Base-by-base conservation (phyloP, 306 rosid genomes). In the Rubus idaeus region DNA sequence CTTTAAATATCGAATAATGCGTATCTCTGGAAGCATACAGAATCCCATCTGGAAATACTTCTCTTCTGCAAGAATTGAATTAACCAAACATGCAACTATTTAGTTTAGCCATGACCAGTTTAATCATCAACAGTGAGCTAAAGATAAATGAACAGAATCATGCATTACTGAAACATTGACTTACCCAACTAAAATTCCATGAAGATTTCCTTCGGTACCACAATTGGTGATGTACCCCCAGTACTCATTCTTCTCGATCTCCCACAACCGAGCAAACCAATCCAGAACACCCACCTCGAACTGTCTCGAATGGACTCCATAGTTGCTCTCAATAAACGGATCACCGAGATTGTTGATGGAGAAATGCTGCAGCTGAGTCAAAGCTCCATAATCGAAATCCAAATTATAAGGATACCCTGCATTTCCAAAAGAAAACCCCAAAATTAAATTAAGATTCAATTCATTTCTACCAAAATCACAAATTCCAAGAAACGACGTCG, bases 151-250 rank as follows among this genome's bases (percentile, higher is more conserved):
- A 1, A 30, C 35, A 30, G 10, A 21, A 10, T 44, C 46, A 30
- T 6, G 57, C 10, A 63, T n/a, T 56, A 40, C 46, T 41, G 64
- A 58, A 52, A 73, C 8, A 20, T 4, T 35, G 39, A 81, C 90
- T 66, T 14, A 91, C 96, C 97, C 95, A 2, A 84, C 75, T 67
- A 91, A 85, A 72, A 89, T 87, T 73, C 99, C 99, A 76, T 96
- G 99, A 56, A 96, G 95, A 83, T 96, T 96, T 56, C 99, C 99
- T 83, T 96, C 99, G 5, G 99, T 96, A 45, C 99, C 99, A 55
- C 99, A 92, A 84, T 96, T 93, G 35, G 99, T 93, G 58, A 96
- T 93, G 85, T 96, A 96, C n/a, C 99, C 99, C 99, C 99, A 96
- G 77, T 96, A 96, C 76, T 96, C 97, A 42, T 75, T 76, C 83